A percentile compares a stretch with the other conserved stretches of the same genome.
Evolutionary conservation across 192 early-diverging fungal species (phyloP).

Genomic region (Coemansia sp.): DNA sequence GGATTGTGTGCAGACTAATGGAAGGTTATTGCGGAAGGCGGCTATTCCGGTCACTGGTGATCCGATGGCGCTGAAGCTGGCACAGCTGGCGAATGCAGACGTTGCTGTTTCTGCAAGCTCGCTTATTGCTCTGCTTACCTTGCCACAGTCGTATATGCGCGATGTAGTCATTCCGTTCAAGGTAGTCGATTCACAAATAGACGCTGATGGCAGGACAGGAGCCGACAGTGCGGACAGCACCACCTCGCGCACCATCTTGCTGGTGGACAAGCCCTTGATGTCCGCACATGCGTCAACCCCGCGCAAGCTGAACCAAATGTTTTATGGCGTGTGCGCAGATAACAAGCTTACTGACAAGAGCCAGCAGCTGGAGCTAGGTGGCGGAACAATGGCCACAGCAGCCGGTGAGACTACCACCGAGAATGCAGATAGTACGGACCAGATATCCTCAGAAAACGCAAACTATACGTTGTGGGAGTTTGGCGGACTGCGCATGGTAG

Average conservation of each 20-base stretch:
- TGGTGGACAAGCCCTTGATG: slow-evolving; percentile 34
- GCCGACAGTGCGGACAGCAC: not conserved
- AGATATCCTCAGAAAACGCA: slow-evolving; percentile 13
- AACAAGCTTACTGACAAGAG: slow-evolving; percentile 13
- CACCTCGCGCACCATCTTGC: slow-evolving; percentile 12
- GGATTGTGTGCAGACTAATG: slow-evolving; percentile 1
- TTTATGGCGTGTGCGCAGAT: slow-evolving; percentile 15
- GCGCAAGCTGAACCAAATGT: slow-evolving; percentile 31
- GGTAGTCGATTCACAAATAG: slow-evolving; percentile 8
- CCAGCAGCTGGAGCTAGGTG: slow-evolving; percentile 13
- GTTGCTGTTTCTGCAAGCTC: slow-evolving; percentile 36
- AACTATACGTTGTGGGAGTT: slow-evolving; percentile 54
- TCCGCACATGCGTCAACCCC: slow-evolving; percentile 29
- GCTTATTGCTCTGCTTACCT: slow-evolving; percentile 35
- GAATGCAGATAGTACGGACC: not conserved
- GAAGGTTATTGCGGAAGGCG: not conserved
- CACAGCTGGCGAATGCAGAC: slow-evolving; percentile 21
- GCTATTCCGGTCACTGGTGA: slow-evolving; percentile 27
- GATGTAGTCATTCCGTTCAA: slow-evolving; percentile 39
- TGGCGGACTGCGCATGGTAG: slow-evolving; percentile 33
- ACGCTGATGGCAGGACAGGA: not conserved
- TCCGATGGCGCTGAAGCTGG: slow-evolving; percentile 19
- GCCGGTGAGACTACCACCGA: not conserved
- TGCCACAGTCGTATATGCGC: slow-evolving; percentile 32
- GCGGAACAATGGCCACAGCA: slow-evolving; percentile 13